Percentiles rank a stretch among this genome's conserved stretches.
phyloP scores from a whole-genome alignment of 2,329 filamentous ascomycete species.

The Chrysoporthe deuterocubensis region DNA sequence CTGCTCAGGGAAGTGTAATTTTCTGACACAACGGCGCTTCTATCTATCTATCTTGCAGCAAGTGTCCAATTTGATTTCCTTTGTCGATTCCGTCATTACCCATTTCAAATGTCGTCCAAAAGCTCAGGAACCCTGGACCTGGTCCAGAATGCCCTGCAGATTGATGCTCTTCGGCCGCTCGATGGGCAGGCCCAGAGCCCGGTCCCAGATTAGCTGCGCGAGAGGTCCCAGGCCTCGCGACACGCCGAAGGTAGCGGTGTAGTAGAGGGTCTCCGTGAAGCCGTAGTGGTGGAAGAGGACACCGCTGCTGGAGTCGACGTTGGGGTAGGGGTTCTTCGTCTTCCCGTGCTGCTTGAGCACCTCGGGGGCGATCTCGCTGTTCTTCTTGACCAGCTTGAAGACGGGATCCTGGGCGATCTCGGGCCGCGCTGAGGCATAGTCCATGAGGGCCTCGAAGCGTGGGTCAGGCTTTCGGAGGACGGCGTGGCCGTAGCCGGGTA shows the following conservation, averaged over 20 bases:
- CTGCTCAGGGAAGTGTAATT: neutral
- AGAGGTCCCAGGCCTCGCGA: slow-evolving; percentile 80
- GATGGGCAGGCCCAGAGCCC: slow-evolving; percentile 90
- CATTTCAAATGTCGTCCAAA: neutral
- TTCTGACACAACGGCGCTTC: neutral
- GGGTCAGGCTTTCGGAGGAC: slow-evolving; percentile 97
- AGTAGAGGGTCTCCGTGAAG: slow-evolving; percentile 96
- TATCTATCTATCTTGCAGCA: neutral
- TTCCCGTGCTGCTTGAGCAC: slow-evolving; percentile 96
- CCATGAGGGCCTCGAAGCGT: slow-evolving; percentile 94
- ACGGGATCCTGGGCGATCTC: slow-evolving; percentile 87
- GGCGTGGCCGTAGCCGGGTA: slow-evolving; percentile 94
- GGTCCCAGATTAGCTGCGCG: slow-evolving; percentile 94
- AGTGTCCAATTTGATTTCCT: neutral
- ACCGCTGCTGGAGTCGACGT: slow-evolving; percentile 91
- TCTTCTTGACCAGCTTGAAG: slow-evolving; percentile 92
- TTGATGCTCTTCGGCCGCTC: slow-evolving; percentile 99
- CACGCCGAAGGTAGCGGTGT: slow-evolving; percentile 75
- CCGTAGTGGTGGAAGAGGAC: slow-evolving; percentile 98
- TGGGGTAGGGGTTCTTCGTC: slow-evolving; percentile 97
- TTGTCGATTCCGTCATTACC: neutral
- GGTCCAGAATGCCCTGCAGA: slow-evolving; percentile 79
- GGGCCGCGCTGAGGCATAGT: slow-evolving; percentile 83
- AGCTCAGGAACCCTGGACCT: slow-evolving; percentile 49
- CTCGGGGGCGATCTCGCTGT: slow-evolving; percentile 85